Evolutionary conservation across 345 rosid species (phyloP).

Genomic region (Rhizophora apiculata): DNA sequence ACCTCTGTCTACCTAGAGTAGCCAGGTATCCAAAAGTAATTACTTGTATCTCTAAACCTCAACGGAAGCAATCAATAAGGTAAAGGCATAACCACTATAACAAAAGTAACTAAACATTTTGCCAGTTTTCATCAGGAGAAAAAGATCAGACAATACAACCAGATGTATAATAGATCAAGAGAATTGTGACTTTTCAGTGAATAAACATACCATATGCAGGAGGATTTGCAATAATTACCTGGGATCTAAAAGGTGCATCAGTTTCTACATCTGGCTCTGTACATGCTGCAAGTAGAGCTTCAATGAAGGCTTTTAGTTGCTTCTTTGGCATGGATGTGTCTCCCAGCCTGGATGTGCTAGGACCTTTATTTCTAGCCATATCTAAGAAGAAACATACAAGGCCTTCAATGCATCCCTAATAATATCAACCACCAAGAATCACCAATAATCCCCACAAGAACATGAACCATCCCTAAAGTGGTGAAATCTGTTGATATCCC

Average conservation of each 20-base stretch:
- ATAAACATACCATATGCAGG: conserved; percentile 76
- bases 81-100: not conserved
- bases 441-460: conserved; percentile 72
- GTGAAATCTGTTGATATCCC: conserved; percentile 61
- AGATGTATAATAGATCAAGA: not conserved
- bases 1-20: not conserved
- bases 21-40: not conserved
- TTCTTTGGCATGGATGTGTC: conserved; percentile 85
- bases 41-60: not conserved
- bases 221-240: conserved; percentile 96
- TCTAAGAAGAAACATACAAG: conserved; percentile 37
- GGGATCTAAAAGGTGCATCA: conserved; percentile 69
- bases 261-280: conserved; percentile 82
- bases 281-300: conserved; percentile 94
- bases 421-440: not conserved
- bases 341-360: conserved; percentile 88
- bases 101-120: no score
- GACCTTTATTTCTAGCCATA: conserved; percentile 98
- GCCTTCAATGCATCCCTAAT: no score
- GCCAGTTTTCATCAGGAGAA: not conserved
- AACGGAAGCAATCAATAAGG: not conserved
- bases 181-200: not conserved
- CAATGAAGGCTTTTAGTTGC: conserved; percentile 86
- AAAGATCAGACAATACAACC: not conserved
- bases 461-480: conserved; percentile 61